Evolutionary conservation across 768 basidiomycete species (phyloP).

Genomic region (Rhodotorula diobovata): DNA sequence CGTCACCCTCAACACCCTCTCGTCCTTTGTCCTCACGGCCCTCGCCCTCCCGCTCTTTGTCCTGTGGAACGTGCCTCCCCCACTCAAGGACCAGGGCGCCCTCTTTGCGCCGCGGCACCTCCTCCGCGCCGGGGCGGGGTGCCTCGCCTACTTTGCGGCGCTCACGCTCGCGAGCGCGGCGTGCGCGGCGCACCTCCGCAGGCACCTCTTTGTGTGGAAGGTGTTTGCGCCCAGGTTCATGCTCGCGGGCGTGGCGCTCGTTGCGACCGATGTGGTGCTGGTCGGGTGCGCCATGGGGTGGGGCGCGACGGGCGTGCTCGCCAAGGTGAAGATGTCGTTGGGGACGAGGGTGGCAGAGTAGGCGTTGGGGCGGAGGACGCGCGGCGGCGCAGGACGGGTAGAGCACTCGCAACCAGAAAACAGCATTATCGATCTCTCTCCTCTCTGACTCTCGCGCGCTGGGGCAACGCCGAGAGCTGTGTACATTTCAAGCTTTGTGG

Average conservation of each 20-base stretch:
- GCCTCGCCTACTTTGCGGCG: constrained; percentile 37
- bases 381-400: background rate
- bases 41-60: constrained; percentile 67
- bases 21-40: constrained; percentile 60
- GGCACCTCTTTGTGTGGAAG: constrained; percentile 67
- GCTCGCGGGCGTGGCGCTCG: constrained; percentile 61
- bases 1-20: constrained; percentile 71
- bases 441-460: background rate
- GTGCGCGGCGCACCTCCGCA: constrained; percentile 41
- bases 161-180: constrained; percentile 51
- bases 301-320: constrained; percentile 18
- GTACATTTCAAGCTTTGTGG: no score
- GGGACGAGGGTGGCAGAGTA: constrained; percentile 32
- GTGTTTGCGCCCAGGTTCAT: constrained; percentile 95
- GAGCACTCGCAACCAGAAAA: no score
- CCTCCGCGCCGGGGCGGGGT: constrained; percentile 23
- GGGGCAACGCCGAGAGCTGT: background rate
- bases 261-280: constrained; percentile 67
- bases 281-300: constrained; percentile 26
- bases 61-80: constrained; percentile 77
- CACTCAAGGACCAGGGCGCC: constrained; percentile 47
- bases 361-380: background rate
- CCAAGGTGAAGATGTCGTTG: constrained; percentile 13
- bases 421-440: background rate
- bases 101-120: constrained; percentile 28